Evolutionary conservation across 164 flowering plant genomes (phyloP).

Genomic region (Umbilicus rupestris): DNA sequence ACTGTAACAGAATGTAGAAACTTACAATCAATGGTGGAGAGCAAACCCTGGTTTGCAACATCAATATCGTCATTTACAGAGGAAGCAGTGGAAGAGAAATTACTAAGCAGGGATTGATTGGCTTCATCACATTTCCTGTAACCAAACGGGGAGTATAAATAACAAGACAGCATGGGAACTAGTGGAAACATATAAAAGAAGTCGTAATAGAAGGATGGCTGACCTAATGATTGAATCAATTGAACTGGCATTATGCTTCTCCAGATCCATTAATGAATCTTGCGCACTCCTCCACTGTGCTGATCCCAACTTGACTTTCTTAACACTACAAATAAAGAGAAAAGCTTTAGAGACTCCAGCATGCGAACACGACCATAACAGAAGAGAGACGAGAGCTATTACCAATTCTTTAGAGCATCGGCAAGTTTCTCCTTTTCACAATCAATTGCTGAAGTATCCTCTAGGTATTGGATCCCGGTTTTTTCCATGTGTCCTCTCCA

Average conservation of each 20-base stretch:
- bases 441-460: conserved; percentile 25
- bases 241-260: neutral
- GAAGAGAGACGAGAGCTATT: neutral
- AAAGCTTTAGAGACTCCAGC: neutral
- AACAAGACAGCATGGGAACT: neutral
- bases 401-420: neutral
- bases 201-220: neutral
- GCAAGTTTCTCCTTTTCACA: neutral
- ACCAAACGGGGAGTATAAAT: neutral
- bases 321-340: neutral
- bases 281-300: neutral
- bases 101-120: neutral
- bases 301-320: conserved; percentile 5
- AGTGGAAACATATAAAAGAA: neutral
- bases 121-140: conserved; percentile 2
- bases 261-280: neutral
- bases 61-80: neutral
- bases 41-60: neutral
- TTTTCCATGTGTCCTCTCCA: conserved; percentile 34
- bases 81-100: neutral
- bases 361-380: neutral
- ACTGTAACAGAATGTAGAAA: neutral
- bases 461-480: conserved; percentile 34
- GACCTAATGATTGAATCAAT: neutral
- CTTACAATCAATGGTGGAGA: conserved; percentile 3